Base-by-base conservation (phyloP, 192 early-diverging fungal genomes). In the Entomortierella chlamydospora region DNA sequence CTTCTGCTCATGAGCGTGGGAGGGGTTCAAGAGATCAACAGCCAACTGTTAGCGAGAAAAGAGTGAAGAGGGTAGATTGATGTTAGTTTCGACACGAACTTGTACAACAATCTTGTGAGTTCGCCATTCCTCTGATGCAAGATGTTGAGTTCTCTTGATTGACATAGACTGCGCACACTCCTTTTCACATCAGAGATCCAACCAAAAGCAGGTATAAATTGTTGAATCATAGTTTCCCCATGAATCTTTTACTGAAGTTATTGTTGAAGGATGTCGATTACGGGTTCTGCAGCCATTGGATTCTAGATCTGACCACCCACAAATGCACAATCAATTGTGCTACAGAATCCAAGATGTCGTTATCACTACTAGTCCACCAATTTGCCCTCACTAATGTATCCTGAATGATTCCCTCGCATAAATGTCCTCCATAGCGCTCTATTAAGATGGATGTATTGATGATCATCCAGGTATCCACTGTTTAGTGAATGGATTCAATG, bases 11-110 rank as follows among this genome's bases (percentile, higher is more conserved):
- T 83, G 84, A 77, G 90, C 88, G 66, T 89, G 85, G 77, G 90
- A 87, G 52, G 96, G 96, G 91, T 95, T 96, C 61, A 97, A 91
- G 83, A 97, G 94, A 86, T 97, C 96, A 83, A 95, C 91, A 78
- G 96, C 93, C 77, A 97, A 90, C 94, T 91, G 86, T 67, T 71
- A 45, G 61, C 9, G 15, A 51, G 15, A 29, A 57, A 52, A 42
- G n/a, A n/a, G n/a, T n/a, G n/a, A n/a, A 33, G 54, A 41, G 22
- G 45, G 49, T 47, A n/a, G 43, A 30, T 51, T 52, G 59, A 68
- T 64, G 67, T 78, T 69, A 78, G 67, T 59, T 47, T 63, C 50
- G 59, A 52, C 51, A 33, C 30, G 41, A 58, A 1, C 18, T 60
- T 15, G 4, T 12, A 59, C 5, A n/a, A 47, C 33, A 61, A 47